These are phyloP conservation scores for Phaeoacremonium minimum DNA, from an alignment of 2,329 filamentous ascomycete species.

Conservation along the genomic window DNA sequence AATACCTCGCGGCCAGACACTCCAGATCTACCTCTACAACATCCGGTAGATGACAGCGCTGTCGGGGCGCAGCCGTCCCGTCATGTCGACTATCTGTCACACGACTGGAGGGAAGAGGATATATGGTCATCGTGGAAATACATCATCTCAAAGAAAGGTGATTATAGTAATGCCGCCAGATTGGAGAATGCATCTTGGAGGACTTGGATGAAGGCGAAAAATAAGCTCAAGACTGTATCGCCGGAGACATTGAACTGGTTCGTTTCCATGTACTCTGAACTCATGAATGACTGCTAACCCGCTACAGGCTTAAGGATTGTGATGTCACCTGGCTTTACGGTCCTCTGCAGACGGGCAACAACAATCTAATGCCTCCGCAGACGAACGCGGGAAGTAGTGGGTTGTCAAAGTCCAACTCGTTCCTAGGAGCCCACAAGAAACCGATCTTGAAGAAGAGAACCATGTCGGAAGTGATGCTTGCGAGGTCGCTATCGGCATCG, in stretches of 20 bases:
- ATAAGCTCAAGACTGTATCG: constrained; percentile 79
- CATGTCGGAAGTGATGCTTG: constrained; percentile 92
- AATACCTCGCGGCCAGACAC: constrained; percentile 53
- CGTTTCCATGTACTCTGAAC: constrained; percentile 8
- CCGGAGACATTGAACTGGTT: constrained; percentile 94
- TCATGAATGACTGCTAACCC: constrained; percentile 20
- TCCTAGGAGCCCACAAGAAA: constrained; percentile 66
- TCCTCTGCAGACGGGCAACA: constrained; percentile 72
- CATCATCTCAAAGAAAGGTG: constrained; percentile 72
- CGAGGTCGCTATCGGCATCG: constrained; percentile 80
- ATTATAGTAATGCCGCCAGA: constrained; percentile 76
- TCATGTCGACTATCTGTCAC: constrained; percentile 93
- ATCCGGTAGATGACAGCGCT: constrained; percentile 76
- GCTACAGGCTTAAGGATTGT: constrained; percentile 82
- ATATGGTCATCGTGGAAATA: constrained; percentile 98
- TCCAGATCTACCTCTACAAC: constrained; percentile 41
- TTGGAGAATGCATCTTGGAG: constrained; percentile 97
- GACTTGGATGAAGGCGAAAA: constrained; percentile 92
- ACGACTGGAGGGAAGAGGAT: constrained; percentile 92
- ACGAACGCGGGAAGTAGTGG: constrained; percentile 34
- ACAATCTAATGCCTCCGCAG: constrained; percentile 44
- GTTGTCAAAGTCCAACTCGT: constrained; percentile 55
- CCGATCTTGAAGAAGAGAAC: constrained; percentile 95
- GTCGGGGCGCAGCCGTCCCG: constrained; percentile 71
- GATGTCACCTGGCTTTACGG: constrained; percentile 98